phyloP scores from a whole-genome alignment of 2,329 filamentous ascomycete genomes.

The Cladosporium velox region DNA sequence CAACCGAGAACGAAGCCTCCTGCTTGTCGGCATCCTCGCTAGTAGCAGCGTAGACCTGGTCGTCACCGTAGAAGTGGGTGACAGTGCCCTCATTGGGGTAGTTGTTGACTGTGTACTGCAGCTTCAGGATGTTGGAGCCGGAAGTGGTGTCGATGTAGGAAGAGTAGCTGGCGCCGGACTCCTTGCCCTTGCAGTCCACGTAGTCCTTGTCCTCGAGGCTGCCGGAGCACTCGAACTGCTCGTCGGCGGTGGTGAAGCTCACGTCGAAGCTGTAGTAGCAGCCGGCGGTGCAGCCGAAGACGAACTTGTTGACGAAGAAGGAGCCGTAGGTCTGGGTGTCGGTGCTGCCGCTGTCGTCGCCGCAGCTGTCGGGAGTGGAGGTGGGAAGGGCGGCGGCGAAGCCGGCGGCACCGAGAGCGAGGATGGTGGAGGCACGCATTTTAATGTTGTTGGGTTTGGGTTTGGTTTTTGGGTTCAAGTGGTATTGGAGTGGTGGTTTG shows the following conservation, averaged over 20 bases:
- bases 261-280: conserved; percentile 31
- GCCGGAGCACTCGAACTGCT: conserved; percentile 28
- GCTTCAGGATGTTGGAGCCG: conserved; percentile 26
- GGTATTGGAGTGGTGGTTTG: conserved; percentile 3
- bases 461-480: conserved; percentile 10
- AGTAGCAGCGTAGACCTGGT: conserved; percentile 29
- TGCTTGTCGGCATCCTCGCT: conserved; percentile 26
- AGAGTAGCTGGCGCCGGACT: conserved; percentile 18
- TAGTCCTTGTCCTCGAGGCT: conserved; percentile 26
- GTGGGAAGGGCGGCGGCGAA: conserved; percentile 27
- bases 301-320: conserved; percentile 31
- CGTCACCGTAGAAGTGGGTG: conserved; percentile 27
- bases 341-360: conserved; percentile 5
- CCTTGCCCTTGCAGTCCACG: conserved; percentile 28
- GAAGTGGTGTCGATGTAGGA: conserved; percentile 28
- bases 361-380: conserved; percentile 7
- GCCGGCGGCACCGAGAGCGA: conserved; percentile 26
- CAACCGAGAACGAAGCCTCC: conserved; percentile 25
- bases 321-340: background rate
- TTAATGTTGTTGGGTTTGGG: conserved; percentile 18
- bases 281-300: conserved; percentile 30
- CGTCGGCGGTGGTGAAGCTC: conserved; percentile 22
- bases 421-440: conserved; percentile 27
- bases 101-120: conserved; percentile 25
- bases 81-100: conserved; percentile 5